Percentiles rank a stretch among this genome's conserved stretches.
Evolutionary conservation across 2,329 filamentous ascomycete species (phyloP).

Genomic region (Phoma sp.): DNA sequence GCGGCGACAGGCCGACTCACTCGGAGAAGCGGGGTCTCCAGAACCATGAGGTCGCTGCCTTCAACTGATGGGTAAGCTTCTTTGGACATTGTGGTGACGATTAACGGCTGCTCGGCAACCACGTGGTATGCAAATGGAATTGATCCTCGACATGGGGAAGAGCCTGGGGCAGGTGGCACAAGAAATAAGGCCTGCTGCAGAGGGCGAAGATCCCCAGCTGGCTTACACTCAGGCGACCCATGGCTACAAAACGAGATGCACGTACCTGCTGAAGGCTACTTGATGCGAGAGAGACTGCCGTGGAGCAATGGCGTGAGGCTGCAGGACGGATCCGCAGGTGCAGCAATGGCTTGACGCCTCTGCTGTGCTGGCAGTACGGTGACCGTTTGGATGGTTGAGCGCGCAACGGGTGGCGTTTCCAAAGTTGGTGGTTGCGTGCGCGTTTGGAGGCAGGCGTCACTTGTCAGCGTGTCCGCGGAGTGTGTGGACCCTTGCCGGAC

Average conservation of each 20-base stretch:
- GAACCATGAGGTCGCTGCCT: slow-evolving; percentile 46
- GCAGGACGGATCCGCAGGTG: slow-evolving; percentile 16
- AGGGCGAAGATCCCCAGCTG: slow-evolving; percentile 12
- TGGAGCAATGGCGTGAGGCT: slow-evolving; percentile 27
- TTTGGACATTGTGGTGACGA: background rate
- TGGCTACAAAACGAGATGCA: slow-evolving; percentile 19
- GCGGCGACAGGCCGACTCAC: slow-evolving; percentile 81
- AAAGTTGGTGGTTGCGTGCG: slow-evolving; percentile 7
- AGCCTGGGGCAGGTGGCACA: slow-evolving; percentile 1
- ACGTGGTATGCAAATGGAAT: slow-evolving; percentile 3
- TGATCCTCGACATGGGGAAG: background rate
- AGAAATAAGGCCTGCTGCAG: slow-evolving; percentile 1
- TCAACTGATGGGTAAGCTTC: slow-evolving; percentile 15
- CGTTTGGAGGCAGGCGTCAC: background rate
- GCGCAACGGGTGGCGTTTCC: slow-evolving; percentile 21
- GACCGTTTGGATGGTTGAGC: slow-evolving; percentile 23
- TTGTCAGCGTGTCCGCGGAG: background rate
- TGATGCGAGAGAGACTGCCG: slow-evolving; percentile 1
- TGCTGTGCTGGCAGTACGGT: slow-evolving; percentile 15
- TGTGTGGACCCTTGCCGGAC: background rate
- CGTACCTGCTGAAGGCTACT: slow-evolving; percentile 25
- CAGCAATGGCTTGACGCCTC: slow-evolving; percentile 14
- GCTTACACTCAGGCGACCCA: background rate
- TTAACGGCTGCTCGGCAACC: background rate
- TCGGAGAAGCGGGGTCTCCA: slow-evolving; percentile 66